Evolutionary conservation across 1,284 basidiomycete genomes (phyloP).

Genomic region (Malassezia restricta): DNA sequence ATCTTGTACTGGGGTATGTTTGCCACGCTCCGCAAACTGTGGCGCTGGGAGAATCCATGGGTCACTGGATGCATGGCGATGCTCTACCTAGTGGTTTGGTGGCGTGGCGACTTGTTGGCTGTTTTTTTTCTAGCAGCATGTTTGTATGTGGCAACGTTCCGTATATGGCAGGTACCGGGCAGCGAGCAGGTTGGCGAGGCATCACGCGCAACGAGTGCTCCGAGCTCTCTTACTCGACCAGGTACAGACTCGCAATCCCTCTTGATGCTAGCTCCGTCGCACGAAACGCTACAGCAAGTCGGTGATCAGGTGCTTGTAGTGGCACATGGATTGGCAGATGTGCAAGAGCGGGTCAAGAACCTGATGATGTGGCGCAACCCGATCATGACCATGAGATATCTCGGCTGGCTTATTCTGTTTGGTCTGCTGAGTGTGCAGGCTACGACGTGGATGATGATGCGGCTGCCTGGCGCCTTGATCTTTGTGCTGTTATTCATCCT

Average conservation of each 20-base stretch:
- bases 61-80: slow-evolving; percentile 2
- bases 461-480: slow-evolving; percentile 12
- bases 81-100: slow-evolving; percentile 20
- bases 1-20: slow-evolving; percentile 18
- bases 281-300: slow-evolving; percentile 10
- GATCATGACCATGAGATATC: slow-evolving; percentile 15
- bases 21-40: slow-evolving; percentile 12
- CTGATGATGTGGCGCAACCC: slow-evolving; percentile 20
- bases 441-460: slow-evolving; percentile 16
- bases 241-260: neutral
- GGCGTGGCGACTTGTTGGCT: slow-evolving; percentile 19
- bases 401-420: slow-evolving; percentile 14
- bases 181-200: neutral
- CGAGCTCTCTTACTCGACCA: neutral
- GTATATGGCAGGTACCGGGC: slow-evolving; percentile 8
- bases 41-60: slow-evolving; percentile 20
- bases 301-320: slow-evolving; percentile 11
- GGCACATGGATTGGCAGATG: slow-evolving; percentile 17
- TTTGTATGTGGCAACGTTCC: slow-evolving; percentile 17
- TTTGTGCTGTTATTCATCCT: slow-evolving; percentile 19
- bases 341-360: slow-evolving; percentile 24
- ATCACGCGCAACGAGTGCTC: neutral
- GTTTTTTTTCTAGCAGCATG: slow-evolving; percentile 14
- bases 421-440: slow-evolving; percentile 12
- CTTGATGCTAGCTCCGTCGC: neutral